Conservation (phyloP, 1,284 basidiomycete species). For the Porogramme epimiltina region DNA sequence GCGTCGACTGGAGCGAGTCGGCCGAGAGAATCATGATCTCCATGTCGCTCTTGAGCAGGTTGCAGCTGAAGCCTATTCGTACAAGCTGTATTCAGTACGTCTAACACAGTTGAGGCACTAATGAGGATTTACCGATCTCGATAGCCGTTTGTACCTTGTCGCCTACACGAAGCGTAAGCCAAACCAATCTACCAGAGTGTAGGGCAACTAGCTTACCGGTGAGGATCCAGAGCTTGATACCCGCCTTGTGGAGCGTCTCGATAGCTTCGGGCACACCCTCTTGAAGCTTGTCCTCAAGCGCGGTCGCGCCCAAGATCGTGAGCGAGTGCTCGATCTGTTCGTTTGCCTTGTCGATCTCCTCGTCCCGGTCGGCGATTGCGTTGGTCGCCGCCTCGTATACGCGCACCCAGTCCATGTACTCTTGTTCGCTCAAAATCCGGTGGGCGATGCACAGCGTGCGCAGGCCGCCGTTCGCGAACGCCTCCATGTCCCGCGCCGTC, state of each 20-base stretch:
- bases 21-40: conserved; percentile 97
- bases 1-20: conserved; percentile 73
- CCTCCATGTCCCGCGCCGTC: conserved; percentile 88
- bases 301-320: conserved; percentile 89
- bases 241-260: conserved; percentile 87
- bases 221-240: conserved; percentile 97
- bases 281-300: conserved; percentile 96
- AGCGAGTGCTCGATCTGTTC: conserved; percentile 85
- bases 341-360: conserved; percentile 87
- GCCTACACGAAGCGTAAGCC: conserved; percentile 45
- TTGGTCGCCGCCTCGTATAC: conserved; percentile 82
- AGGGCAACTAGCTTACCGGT: conserved; percentile 54
- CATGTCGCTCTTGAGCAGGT: conserved; percentile 89
- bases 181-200: conserved; percentile 1
- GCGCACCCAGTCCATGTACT: conserved; percentile 84
- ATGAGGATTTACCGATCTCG: conserved; percentile 68
- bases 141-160: conserved; percentile 98
- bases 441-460: conserved; percentile 92
- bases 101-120: not conserved
- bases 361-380: conserved; percentile 80
- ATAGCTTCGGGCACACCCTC: conserved; percentile 97
- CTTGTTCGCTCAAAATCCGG: conserved; percentile 78
- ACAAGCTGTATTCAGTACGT: not conserved
- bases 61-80: conserved; percentile 77
- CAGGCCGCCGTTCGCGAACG: conserved; percentile 91